These are phyloP conservation scores for Colletotrichum neosansevieriae DNA, from an alignment of 2,329 filamentous ascomycete species.

Conservation along the genomic window DNA sequence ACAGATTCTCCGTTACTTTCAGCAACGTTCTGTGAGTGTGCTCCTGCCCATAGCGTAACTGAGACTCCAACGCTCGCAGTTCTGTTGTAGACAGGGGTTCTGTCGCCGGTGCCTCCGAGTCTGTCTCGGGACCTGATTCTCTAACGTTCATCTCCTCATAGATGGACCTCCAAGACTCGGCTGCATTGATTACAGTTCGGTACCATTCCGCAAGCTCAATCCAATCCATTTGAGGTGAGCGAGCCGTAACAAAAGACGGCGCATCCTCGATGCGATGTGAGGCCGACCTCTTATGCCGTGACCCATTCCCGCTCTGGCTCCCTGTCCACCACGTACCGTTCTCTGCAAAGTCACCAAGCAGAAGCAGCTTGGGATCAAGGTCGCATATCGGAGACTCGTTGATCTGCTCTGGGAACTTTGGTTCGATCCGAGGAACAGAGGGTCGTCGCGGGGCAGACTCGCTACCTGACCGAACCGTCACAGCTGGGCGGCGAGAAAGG, in stretches of 20 bases:
- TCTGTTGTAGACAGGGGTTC: slow-evolving; percentile 49
- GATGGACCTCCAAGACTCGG: slow-evolving; percentile 72
- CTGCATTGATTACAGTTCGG: slow-evolving; percentile 74
- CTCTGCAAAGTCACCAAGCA: slow-evolving; percentile 81
- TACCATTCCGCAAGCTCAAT: slow-evolving; percentile 80
- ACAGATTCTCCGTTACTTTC: slow-evolving; percentile 81
- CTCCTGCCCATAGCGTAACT: slow-evolving; percentile 69
- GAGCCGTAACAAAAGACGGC: slow-evolving; percentile 62
- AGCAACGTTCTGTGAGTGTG: slow-evolving; percentile 78
- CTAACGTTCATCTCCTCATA: slow-evolving; percentile 63
- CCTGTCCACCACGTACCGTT: slow-evolving; percentile 88
- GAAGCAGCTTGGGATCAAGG: slow-evolving; percentile 79
- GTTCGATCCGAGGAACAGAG: slow-evolving; percentile 50
- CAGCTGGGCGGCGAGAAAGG: slow-evolving; percentile 53
- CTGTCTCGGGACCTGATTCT: slow-evolving; percentile 46
- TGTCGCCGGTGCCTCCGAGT: background rate
- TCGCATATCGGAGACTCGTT: slow-evolving; percentile 65
- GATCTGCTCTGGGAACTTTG: slow-evolving; percentile 49
- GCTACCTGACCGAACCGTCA: slow-evolving; percentile 38
- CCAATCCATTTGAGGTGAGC: slow-evolving; percentile 82
- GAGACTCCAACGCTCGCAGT: slow-evolving; percentile 59
- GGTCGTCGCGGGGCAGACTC: slow-evolving; percentile 48
- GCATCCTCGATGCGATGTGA: slow-evolving; percentile 50
- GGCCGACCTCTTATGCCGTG: slow-evolving; percentile 48
- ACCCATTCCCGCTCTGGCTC: slow-evolving; percentile 58